Conservation (phyloP, 1,284 basidiomycete genomes). For the Sanghuangporus weigelae region DNA sequence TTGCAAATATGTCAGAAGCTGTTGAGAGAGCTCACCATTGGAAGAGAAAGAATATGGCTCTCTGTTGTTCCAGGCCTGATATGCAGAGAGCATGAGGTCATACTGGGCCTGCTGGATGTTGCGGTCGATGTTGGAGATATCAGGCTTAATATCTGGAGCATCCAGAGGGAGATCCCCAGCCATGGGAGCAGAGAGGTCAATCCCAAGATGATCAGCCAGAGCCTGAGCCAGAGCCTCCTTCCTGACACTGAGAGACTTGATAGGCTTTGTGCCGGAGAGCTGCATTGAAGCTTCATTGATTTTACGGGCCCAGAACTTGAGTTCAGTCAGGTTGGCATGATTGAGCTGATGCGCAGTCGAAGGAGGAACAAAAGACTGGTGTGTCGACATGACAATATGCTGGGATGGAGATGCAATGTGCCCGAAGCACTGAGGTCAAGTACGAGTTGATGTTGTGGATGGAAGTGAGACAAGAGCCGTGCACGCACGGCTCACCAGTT, state of each 20-base stretch:
- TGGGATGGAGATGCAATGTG: not conserved
- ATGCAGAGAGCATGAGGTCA: not conserved
- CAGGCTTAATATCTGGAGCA: not conserved
- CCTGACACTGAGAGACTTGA: not conserved
- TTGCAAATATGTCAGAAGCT: too few relatives aligned
- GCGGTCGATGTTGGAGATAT: not conserved
- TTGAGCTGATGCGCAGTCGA: not conserved
- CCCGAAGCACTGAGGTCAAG: not conserved
- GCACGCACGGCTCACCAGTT: not conserved
- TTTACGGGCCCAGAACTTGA: not conserved
- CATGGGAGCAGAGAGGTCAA: not conserved
- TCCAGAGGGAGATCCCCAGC: not conserved
- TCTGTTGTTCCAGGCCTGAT: too few relatives aligned
- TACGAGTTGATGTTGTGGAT: not conserved
- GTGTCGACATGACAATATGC: not conserved
- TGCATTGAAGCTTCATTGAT: not conserved
- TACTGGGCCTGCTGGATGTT: not conserved
- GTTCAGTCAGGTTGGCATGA: not conserved
- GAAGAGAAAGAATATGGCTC: too few relatives aligned
- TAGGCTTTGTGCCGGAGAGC: not conserved
- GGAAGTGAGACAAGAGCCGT: not conserved
- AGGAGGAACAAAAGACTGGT: not conserved
- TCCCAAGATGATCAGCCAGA: not conserved
- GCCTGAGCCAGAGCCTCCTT: not conserved
- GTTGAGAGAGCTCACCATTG: too few relatives aligned